These are phyloP conservation scores for Dendrocalamus latiflorus DNA, from an alignment of 202 grass and related monocot genomes.

Conservation along the genomic window DNA sequence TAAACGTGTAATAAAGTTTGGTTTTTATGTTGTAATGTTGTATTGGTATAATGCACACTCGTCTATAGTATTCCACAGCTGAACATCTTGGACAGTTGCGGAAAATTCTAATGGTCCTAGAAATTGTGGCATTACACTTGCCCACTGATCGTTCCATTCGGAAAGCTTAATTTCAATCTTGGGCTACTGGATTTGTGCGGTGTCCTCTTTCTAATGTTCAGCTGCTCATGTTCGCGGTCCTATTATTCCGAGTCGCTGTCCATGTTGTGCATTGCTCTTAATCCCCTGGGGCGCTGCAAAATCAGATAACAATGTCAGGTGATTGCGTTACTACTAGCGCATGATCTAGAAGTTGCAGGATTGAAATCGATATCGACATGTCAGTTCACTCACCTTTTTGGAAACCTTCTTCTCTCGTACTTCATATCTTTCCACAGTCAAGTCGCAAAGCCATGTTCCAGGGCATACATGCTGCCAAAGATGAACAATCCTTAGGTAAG, in stretches of 20 bases:
- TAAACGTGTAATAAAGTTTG: too few species aligned
- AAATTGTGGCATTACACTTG: too few species aligned
- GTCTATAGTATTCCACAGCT: too few species aligned
- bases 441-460: slow-evolving; percentile 77
- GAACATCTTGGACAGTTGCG: too few species aligned
- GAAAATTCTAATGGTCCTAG: too few species aligned
- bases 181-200: slow-evolving; percentile 8
- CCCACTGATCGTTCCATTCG: slow-evolving; percentile 11
- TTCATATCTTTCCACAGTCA: slow-evolving; percentile 89
- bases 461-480: slow-evolving; percentile 73
- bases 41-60: too few species aligned
- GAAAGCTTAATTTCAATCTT: neutral
- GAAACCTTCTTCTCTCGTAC: slow-evolving; percentile 88
- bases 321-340: neutral
- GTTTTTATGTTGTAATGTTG: too few species aligned
- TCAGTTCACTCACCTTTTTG: slow-evolving; percentile 56
- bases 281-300: slow-evolving; percentile 71
- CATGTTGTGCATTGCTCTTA: slow-evolving; percentile 88
- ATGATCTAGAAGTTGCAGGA: neutral
- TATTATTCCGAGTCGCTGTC: slow-evolving; percentile 86
- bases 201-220: slow-evolving; percentile 24
- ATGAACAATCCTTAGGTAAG: neutral
- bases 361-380: neutral
- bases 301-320: slow-evolving; percentile 1
- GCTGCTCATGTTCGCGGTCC: slow-evolving; percentile 13